These are phyloP conservation scores for Paramecium biaurelia DNA, from an alignment of 73 alveolate species.

Conservation along the genomic window DNA sequence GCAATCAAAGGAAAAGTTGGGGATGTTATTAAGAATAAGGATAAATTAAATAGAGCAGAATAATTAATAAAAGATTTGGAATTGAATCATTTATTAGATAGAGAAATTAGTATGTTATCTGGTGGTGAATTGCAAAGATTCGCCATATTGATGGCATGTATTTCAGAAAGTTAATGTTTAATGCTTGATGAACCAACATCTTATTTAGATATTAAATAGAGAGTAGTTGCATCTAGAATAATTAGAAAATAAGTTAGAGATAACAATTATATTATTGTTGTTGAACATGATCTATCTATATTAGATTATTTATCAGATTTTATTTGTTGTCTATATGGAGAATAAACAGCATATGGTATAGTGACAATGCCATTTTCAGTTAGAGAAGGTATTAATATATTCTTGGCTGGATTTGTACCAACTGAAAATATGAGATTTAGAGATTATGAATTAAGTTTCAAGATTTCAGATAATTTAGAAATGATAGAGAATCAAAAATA, in stretches of 20 bases:
- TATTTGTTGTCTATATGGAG: slow-evolving; percentile 99
- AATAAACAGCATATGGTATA: slow-evolving; percentile 98
- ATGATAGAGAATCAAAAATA: slow-evolving; percentile 27
- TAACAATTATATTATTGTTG: slow-evolving; percentile 91
- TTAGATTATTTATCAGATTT: slow-evolving; percentile 98
- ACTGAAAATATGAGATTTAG: slow-evolving; percentile 99
- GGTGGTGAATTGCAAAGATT: slow-evolving; percentile 99
- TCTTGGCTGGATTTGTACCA: slow-evolving; percentile 98
- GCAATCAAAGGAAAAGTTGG: slow-evolving; percentile 91
- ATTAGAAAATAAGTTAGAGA: slow-evolving; percentile 83
- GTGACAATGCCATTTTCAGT: slow-evolving; percentile 99
- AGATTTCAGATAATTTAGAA: slow-evolving; percentile 83
- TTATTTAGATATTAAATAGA: slow-evolving; percentile 96
- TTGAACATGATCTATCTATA: slow-evolving; percentile 98
- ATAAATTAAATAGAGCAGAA: slow-evolving; percentile 77
- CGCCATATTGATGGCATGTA: slow-evolving; percentile 95
- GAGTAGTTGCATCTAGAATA: slow-evolving; percentile 94
- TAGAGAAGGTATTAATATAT: slow-evolving; percentile 99
- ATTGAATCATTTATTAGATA: slow-evolving; percentile 88
- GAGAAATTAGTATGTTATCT: slow-evolving; percentile 90
- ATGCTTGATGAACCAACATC: slow-evolving; percentile 99
- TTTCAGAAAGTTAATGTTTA: slow-evolving; percentile 94
- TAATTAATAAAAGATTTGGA: slow-evolving; percentile 68
- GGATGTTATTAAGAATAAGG: slow-evolving; percentile 82
- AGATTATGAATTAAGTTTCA: slow-evolving; percentile 93